Percentiles rank a stretch among this genome's conserved stretches.
Evolutionary conservation across 306 rosid genomes (phyloP).

Genomic region (Begonia fuchsioides): DNA sequence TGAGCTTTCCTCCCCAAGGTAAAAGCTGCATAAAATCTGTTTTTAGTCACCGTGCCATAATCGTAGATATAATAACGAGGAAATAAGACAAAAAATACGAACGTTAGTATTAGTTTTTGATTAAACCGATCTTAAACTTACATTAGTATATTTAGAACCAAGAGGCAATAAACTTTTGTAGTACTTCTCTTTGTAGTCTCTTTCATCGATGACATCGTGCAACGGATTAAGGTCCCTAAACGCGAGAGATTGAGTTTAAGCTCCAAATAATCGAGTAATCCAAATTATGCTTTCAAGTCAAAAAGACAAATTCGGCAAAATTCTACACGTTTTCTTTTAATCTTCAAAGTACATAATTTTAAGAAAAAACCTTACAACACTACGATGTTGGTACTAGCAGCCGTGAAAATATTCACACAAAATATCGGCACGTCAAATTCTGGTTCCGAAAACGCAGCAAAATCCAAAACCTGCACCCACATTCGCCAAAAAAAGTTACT

Average conservation of each 20-base stretch:
- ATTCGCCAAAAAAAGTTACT: slow-evolving; percentile 4
- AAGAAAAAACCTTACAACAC: slow-evolving; percentile 48
- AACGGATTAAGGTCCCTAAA: slow-evolving; percentile 86
- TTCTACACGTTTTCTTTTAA: too few relatives aligned
- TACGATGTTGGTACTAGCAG: slow-evolving; percentile 43
- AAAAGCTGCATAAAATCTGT: slow-evolving; percentile 77
- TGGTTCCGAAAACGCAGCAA: slow-evolving; percentile 57
- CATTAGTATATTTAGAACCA: slow-evolving; percentile 67
- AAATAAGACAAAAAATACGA: background rate
- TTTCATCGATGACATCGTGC: slow-evolving; percentile 50
- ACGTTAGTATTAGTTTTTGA: background rate
- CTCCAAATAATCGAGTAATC: too few relatives aligned
- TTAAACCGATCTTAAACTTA: slow-evolving; percentile 11
- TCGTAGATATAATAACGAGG: slow-evolving; percentile 17
- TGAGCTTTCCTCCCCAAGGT: slow-evolving; percentile 99
- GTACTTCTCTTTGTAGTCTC: slow-evolving; percentile 67
- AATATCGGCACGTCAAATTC: slow-evolving; percentile 83
- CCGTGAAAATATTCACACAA: slow-evolving; percentile 81
- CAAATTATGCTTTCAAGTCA: too few relatives aligned
- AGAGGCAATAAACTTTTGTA: slow-evolving; percentile 54
- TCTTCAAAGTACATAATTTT: background rate
- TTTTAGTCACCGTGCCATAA: slow-evolving; percentile 31
- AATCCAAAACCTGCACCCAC: slow-evolving; percentile 67
- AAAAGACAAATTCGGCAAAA: too few relatives aligned
- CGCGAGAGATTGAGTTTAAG: slow-evolving; percentile 4